These are phyloP conservation scores for Nannochloropsis oceanica DNA, from an alignment of 108 stramenopile species.

Conservation along the genomic window DNA sequence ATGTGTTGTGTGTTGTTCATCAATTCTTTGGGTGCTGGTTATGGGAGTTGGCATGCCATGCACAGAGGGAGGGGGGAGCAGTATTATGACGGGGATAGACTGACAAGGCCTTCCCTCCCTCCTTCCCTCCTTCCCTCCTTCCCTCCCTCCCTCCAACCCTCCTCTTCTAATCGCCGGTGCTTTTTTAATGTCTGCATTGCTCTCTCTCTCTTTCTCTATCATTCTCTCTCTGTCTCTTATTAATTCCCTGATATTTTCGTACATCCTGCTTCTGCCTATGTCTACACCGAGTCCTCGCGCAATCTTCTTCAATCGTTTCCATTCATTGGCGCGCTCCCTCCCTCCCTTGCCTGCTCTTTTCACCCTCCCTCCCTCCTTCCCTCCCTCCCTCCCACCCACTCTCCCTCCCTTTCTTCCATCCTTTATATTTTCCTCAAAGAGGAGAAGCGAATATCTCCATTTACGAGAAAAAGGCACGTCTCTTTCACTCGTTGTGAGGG, in stretches of 20 bases:
- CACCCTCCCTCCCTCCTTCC: background rate
- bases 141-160: background rate
- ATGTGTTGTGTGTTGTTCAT: too few species aligned
- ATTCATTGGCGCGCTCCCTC: background rate
- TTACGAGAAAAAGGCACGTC: background rate
- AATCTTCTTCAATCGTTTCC: background rate
- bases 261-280: background rate
- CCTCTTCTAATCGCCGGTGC: background rate
- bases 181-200: background rate
- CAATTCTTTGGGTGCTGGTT: too few species aligned
- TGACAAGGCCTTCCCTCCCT: background rate
- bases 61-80: too few species aligned
- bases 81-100: too few species aligned
- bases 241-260: background rate
- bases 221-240: background rate
- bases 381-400: background rate
- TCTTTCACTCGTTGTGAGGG: background rate
- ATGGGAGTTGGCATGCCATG: too few species aligned
- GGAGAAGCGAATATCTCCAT: background rate
- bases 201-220: background rate
- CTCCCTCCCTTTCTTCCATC: background rate
- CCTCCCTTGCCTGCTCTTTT: background rate
- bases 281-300: background rate
- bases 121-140: background rate
- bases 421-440: background rate